A percentile compares a stretch with the other conserved stretches of the same genome.
phyloP scores from a whole-genome alignment of 345 rosid species.

The Pugionium dolabratum region DNA sequence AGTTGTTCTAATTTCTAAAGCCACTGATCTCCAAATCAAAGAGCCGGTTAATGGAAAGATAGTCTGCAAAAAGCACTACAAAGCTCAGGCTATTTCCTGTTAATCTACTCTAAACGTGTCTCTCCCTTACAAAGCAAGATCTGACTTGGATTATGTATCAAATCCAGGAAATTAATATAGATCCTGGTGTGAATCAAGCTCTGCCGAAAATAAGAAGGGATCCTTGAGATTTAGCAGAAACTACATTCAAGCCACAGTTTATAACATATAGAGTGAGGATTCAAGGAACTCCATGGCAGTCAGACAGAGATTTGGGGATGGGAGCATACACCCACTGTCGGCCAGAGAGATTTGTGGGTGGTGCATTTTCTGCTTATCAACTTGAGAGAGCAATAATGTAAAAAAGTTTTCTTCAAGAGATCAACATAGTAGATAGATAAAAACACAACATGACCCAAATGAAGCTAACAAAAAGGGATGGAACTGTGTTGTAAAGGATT shows the following conservation, averaged over 20 bases:
- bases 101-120: neutral
- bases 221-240: neutral
- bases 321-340: neutral
- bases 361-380: conserved; percentile 1
- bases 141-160: neutral
- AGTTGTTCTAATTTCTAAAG: neutral
- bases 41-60: neutral
- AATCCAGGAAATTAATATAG: neutral
- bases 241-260: neutral
- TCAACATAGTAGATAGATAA: neutral
- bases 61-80: neutral
- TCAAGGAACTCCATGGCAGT: neutral
- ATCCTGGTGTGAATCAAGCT: neutral
- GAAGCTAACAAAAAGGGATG: neutral
- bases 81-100: neutral
- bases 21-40: neutral
- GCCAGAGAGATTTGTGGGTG: neutral
- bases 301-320: neutral
- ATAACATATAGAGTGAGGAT: conserved; percentile 1
- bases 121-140: neutral
- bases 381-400: neutral
- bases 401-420: neutral
- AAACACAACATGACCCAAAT: conserved; percentile 9
- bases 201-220: too few relatives aligned
- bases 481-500: neutral